phyloP scores from a whole-genome alignment of 441 rosid genomes.

The Gossypium schwendimanii region DNA sequence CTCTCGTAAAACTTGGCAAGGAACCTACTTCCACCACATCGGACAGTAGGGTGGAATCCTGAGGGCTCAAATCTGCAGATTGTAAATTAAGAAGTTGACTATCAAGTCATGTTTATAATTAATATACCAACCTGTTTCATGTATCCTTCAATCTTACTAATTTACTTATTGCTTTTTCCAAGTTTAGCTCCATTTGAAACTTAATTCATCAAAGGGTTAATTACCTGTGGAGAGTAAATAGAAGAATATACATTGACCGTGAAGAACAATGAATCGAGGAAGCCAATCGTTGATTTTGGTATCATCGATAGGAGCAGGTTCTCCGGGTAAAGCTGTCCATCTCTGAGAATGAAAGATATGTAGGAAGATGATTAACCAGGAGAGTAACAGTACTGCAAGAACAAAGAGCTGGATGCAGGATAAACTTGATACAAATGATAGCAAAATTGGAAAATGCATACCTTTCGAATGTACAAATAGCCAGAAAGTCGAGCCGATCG shows the following conservation, averaged over 20 bases:
- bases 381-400: background rate
- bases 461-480: slow-evolving; percentile 72
- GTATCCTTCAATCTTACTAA: background rate
- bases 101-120: background rate
- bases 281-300: slow-evolving; percentile 91
- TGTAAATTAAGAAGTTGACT: background rate
- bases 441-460: slow-evolving; percentile 26
- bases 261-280: slow-evolving; percentile 88
- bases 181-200: background rate
- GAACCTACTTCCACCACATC: slow-evolving; percentile 74
- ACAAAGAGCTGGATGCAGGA: slow-evolving; percentile 4
- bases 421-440: slow-evolving; percentile 8
- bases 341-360: slow-evolving; percentile 35
- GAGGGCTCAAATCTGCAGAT: slow-evolving; percentile 81
- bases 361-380: background rate
- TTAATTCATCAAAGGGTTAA: background rate
- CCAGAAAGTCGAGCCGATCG: slow-evolving; percentile 82
- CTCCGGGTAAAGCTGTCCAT: slow-evolving; percentile 91
- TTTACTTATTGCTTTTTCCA: too few species aligned
- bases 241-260: slow-evolving; percentile 79
- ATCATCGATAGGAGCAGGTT: slow-evolving; percentile 82
- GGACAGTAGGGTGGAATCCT: slow-evolving; percentile 71
- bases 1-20: slow-evolving; percentile 58
- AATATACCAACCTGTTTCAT: background rate
- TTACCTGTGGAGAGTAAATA: slow-evolving; percentile 68